Evolutionary conservation across 179 eudicot genomes (phyloP).

Genomic region (Heliamphora pulchella): DNA sequence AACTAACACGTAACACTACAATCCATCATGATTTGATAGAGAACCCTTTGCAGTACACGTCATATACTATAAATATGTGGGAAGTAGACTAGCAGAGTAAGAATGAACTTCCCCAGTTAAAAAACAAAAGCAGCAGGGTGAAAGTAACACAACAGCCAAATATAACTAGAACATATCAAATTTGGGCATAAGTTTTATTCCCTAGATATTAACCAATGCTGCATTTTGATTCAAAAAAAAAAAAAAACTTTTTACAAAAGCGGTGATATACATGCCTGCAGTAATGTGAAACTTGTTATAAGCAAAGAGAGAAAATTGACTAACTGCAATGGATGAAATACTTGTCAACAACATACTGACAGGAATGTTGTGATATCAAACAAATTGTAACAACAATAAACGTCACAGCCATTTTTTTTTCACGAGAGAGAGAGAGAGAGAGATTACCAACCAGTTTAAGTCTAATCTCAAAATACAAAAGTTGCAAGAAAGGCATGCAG

Average conservation of each 20-base stretch:
- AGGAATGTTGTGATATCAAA: not conserved
- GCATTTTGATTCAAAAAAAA: not conserved
- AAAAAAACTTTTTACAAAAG: too few relatives aligned
- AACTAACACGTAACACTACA: too few relatives aligned
- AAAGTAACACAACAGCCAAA: not conserved
- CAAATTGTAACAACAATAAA: not conserved
- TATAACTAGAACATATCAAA: not conserved
- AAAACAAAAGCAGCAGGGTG: not conserved
- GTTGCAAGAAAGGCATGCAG: conserved; percentile 83
- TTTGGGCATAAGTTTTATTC: not conserved
- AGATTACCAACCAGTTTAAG: conserved; percentile 23
- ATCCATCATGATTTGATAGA: not conserved
- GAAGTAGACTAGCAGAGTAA: not conserved
- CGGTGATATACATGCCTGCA: not conserved
- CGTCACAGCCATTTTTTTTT: not conserved
- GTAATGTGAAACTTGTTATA: not conserved
- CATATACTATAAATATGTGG: too few relatives aligned
- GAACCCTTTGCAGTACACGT: not conserved
- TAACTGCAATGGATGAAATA: not conserved
- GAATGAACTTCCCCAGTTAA: not conserved
- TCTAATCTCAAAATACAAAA: conserved; percentile 48
- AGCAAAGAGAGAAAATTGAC: not conserved
- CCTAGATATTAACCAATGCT: not conserved
- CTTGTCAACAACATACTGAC: not conserved
- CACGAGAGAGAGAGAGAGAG: conserved; percentile 13